Conservation (phyloP, 805 yeast genomes). For the Candida namnaoensis region DNA sequence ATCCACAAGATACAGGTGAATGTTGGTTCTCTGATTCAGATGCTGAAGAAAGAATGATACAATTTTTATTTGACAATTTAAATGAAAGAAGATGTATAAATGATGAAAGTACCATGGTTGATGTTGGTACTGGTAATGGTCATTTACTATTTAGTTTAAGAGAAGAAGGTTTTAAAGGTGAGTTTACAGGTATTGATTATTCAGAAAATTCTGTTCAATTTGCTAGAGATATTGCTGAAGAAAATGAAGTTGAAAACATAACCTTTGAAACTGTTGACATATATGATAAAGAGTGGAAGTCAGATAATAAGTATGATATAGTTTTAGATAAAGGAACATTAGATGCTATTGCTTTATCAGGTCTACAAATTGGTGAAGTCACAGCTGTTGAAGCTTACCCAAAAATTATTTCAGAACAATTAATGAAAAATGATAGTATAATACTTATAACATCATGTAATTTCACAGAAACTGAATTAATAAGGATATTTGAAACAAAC, state of each 20-base stretch:
- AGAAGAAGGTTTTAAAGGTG: slow-evolving; percentile 55
- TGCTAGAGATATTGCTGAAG: slow-evolving; percentile 50
- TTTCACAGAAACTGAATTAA: slow-evolving; percentile 77
- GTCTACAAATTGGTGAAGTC: slow-evolving; percentile 32
- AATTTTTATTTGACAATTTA: slow-evolving; percentile 49
- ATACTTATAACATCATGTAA: slow-evolving; percentile 86
- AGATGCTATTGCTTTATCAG: slow-evolving; percentile 91
- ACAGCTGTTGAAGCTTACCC: slow-evolving; percentile 58
- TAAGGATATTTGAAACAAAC: slow-evolving; percentile 37
- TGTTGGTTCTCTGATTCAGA: slow-evolving; percentile 95
- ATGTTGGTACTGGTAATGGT: slow-evolving; percentile 96
- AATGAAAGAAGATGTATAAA: slow-evolving; percentile 21
- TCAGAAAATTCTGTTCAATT: slow-evolving; percentile 73
- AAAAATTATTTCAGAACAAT: slow-evolving; percentile 35
- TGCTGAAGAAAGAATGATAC: slow-evolving; percentile 81
- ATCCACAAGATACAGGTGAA: slow-evolving; percentile 86
- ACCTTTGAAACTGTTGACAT: slow-evolving; percentile 66
- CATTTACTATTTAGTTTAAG: slow-evolving; percentile 66
- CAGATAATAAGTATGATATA: slow-evolving; percentile 48
- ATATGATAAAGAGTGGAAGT: slow-evolving; percentile 30
- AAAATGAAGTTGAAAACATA: slow-evolving; percentile 28
- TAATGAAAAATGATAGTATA: slow-evolving; percentile 51
- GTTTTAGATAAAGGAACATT: slow-evolving; percentile 91
- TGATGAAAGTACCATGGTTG: slow-evolving; percentile 41
- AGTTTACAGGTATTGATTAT: slow-evolving; percentile 76